Conservation (phyloP, 2,329 filamentous ascomycete genomes). For the Trichoderma sp. region DNA sequence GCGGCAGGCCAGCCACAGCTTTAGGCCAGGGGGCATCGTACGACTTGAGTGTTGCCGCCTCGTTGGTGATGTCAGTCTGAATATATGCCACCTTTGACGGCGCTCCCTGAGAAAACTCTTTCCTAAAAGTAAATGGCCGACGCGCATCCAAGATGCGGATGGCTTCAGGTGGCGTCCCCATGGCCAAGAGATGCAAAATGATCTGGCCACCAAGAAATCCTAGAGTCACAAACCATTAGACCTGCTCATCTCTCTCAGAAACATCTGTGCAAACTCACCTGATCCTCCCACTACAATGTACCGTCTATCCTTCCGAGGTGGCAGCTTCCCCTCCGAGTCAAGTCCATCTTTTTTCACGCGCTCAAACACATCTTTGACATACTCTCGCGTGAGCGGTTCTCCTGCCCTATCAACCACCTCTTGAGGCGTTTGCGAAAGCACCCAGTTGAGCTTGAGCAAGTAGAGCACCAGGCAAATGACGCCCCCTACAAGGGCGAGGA, state of each 20-base stretch:
- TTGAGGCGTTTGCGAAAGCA: constrained; percentile 41
- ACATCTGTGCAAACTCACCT: constrained; percentile 37
- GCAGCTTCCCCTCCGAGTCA: constrained; percentile 43
- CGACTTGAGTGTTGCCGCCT: constrained; percentile 45
- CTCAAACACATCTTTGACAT: constrained; percentile 41
- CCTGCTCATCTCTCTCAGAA: neutral
- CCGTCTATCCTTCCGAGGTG: constrained; percentile 44
- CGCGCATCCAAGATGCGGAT: constrained; percentile 58
- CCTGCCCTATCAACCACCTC: constrained; percentile 37
- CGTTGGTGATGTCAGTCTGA: constrained; percentile 53
- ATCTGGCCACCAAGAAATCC: constrained; percentile 59
- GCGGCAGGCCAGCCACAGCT: constrained; percentile 44
- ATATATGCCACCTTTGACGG: constrained; percentile 45
- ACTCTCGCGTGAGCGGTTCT: constrained; percentile 40
- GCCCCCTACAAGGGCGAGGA: constrained; percentile 25
- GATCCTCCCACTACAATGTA: constrained; percentile 51
- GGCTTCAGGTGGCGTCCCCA: constrained; percentile 51
- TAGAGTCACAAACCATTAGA: constrained; percentile 29
- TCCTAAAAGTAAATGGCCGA: constrained; percentile 45
- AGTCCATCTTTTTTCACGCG: constrained; percentile 41
- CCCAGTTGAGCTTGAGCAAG: constrained; percentile 39
- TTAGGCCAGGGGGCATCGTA: constrained; percentile 52
- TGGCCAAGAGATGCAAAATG: constrained; percentile 54
- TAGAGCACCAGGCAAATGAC: constrained; percentile 31
- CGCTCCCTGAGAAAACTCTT: constrained; percentile 43